phyloP scores from a whole-genome alignment of 768 basidiomycete species.

The Leucosporidium scottii region DNA sequence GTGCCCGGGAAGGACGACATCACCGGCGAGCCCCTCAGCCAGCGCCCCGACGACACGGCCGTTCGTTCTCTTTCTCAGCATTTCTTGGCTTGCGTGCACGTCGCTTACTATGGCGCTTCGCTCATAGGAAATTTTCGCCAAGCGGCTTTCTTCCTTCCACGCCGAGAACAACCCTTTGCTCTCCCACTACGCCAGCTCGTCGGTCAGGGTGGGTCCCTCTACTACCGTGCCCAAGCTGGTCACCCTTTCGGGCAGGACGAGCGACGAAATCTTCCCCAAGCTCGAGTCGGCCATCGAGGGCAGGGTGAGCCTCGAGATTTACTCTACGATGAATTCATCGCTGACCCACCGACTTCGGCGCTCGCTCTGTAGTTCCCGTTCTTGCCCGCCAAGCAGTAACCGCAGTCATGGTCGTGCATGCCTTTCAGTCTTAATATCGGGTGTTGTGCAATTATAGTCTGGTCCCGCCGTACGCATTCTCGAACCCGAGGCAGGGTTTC shows the following conservation, averaged over 20 bases:
- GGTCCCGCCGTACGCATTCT: no score
- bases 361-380: no score
- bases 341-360: no score
- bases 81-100: background rate
- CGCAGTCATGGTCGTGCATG: no score
- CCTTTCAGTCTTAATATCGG: no score
- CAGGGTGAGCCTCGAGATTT: background rate
- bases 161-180: constrained; percentile 73
- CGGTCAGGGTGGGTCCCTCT: constrained; percentile 41
- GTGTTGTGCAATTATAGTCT: no score
- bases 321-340: no score
- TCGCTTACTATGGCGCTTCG: constrained; percentile 10
- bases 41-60: constrained; percentile 81
- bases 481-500: no score
- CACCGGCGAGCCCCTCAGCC: constrained; percentile 80
- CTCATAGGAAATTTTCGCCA: constrained; percentile 65
- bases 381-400: no score
- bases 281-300: constrained; percentile 55
- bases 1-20: constrained; percentile 72
- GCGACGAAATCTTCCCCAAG: constrained; percentile 84
- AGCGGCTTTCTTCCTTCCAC: constrained; percentile 69
- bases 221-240: constrained; percentile 45
- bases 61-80: constrained; percentile 47
- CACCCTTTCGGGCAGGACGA: constrained; percentile 63
- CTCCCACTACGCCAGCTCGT: constrained; percentile 53